Evolutionary conservation across 164 flowering plant species (phyloP), one percentile per base, ranked within the genome.

Genomic region (Magnolia officinalis): DNA sequence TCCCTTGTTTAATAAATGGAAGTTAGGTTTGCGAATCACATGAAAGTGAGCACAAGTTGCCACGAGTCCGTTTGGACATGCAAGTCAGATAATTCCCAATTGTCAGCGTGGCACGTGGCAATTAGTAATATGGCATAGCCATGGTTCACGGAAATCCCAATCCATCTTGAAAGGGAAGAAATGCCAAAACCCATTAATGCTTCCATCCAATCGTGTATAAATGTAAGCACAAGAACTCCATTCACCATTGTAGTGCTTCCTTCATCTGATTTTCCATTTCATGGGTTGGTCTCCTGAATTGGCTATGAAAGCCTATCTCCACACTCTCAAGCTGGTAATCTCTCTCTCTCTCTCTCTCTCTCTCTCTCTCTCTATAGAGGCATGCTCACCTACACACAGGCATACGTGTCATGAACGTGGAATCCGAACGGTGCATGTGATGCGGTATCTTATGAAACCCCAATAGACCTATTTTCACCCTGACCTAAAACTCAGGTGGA

Each of bases 201-300:
- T 11, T 67, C 13, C 13, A 55, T 55, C 61, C 61, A 11, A 55
- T 6, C 16, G 49, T 14, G 4, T 67, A 67, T 67, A 67, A 67
- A 67, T 67, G 19, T 4, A 5, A 16, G 18, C 11, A 29, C 49
- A 67, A 19, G 16, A 29, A 29, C 37, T 2, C 11, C 70, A 6
- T 67, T 29, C 19, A 14, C 26, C 24, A n/a, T 29, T 13, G 16
- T 14, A 67, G 61, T 10, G 6, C 24, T 21, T 26, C 37, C 19
- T 24, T 29, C 49, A 18, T 2, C 45, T 4, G 19, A 8, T 29
- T 8, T 23, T 67, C n/a, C 2, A 4, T 37, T 37, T 37, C 45
- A 74, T 74, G 76, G 76, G 11, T 6, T 74, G 76, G 76, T 74
- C 76, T 29, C 76, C 76, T 74, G 69, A 63, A 29, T 10, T 58